A percentile compares a stretch with the other conserved stretches of the same genome.
Conservation (phyloP, 768 basidiomycete genomes). For the Stropharia rugosoannulata region DNA sequence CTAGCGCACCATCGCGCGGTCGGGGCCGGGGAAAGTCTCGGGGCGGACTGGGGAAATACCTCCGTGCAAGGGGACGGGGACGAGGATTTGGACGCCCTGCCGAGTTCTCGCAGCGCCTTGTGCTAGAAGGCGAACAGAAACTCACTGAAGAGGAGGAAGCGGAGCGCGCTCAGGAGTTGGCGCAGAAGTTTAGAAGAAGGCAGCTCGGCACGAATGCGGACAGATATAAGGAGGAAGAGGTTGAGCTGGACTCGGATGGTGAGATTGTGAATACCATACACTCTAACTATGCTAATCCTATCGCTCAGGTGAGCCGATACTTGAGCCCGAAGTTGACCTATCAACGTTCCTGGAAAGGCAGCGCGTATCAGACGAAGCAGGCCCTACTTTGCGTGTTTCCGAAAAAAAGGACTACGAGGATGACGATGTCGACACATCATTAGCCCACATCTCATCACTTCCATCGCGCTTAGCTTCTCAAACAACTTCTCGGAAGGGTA, state of each 20-base stretch:
- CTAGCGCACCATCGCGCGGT: conserved; percentile 29
- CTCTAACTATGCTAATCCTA: not conserved
- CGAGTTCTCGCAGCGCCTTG: conserved; percentile 58
- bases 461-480: conserved; percentile 11
- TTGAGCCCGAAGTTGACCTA: conserved; percentile 75
- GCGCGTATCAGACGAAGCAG: conserved; percentile 39
- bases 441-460: conserved; percentile 50
- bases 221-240: conserved; percentile 70
- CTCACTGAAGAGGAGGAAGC: conserved; percentile 42
- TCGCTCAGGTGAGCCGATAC: conserved; percentile 55
- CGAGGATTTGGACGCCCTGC: conserved; percentile 61
- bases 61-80: conserved; percentile 68
- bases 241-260: conserved; percentile 74
- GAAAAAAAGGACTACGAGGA: conserved; percentile 41
- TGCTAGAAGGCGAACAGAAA: conserved; percentile 57
- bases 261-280: conserved; percentile 10
- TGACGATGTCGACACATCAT: conserved; percentile 57
- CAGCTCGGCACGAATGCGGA: conserved; percentile 70
- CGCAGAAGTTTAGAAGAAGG: conserved; percentile 53
- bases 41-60: conserved; percentile 72
- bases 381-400: conserved; percentile 17
- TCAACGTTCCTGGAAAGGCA: conserved; percentile 67
- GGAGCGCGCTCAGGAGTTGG: conserved; percentile 49
- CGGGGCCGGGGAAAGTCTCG: conserved; percentile 57
- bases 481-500: conserved; percentile 54